A percentile compares a stretch with the other conserved stretches of the same genome.
Conservation (phyloP, 2,329 filamentous ascomycete species). For the Exophiala spinifera region DNA sequence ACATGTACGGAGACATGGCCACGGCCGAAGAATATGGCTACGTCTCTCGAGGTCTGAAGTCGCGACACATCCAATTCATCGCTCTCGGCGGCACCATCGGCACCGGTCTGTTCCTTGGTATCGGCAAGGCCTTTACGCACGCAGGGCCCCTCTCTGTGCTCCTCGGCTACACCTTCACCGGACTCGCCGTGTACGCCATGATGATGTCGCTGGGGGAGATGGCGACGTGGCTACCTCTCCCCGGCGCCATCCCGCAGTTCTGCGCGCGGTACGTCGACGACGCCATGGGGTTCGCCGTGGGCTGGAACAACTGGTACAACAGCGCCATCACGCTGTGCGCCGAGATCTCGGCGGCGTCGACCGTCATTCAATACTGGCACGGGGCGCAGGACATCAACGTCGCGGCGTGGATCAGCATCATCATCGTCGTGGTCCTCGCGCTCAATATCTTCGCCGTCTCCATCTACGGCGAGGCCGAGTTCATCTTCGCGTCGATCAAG, state of each 20-base stretch:
- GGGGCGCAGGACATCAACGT: constrained; percentile 37
- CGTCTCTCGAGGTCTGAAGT: constrained; percentile 38
- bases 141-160: constrained; percentile 38
- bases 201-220: constrained; percentile 44
- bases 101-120: constrained; percentile 38
- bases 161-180: constrained; percentile 38
- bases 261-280: constrained; percentile 41
- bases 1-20: constrained; percentile 51
- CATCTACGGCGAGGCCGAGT: constrained; percentile 41
- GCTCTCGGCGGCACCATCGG: constrained; percentile 40
- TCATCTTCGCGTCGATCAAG: constrained; percentile 51
- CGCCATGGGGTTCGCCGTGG: constrained; percentile 45
- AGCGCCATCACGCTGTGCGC: constrained; percentile 43
- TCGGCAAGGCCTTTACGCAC: constrained; percentile 36
- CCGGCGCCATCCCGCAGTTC: constrained; percentile 42
- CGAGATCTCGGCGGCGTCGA: constrained; percentile 63
- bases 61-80: constrained; percentile 40
- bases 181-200: constrained; percentile 28
- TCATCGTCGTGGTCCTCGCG: constrained; percentile 37
- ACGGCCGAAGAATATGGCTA: constrained; percentile 40
- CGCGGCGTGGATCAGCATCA: constrained; percentile 29
- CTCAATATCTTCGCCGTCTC: constrained; percentile 67
- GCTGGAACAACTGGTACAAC: constrained; percentile 49
- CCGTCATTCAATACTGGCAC: constrained; percentile 62
- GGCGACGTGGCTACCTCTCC: constrained; percentile 42